Base-by-base conservation (phyloP, 2,329 filamentous ascomycete genomes). In the Byssothecium circinans region DNA sequence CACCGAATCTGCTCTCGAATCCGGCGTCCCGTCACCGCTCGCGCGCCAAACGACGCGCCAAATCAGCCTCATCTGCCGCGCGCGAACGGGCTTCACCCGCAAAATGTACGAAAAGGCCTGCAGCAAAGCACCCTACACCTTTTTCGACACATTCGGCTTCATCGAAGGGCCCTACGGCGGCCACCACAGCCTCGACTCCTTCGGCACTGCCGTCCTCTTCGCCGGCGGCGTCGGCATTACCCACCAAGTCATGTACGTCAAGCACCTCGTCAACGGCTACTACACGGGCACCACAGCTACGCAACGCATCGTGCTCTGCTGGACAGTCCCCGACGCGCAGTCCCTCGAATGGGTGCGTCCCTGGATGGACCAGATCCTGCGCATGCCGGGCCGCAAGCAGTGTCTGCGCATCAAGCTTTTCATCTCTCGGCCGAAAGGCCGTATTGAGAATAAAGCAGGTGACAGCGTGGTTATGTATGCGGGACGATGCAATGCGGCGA, bases 161-260 rank as follows among this genome's bases (percentile, higher is more conserved):
- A 82, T 88, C 34, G 88, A 92, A 70, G 88, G 88, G 0, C 88
- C 88, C 0, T 92, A 92, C 62, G 80, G 87, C 40, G 86, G 84
- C 30, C 78, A 85, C 64, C 85, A 90, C 66, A 78, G 76, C 55
- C 78, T 91, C 65, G 79, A 85, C 50, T 89, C 86, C 1, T 91
- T 90, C 69, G 88, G 88, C 54, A 90, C 87, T 0, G 84, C 87
- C 23, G 82, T 91, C 68, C 80, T 92, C 32, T 89, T 92, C 64
- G 88, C 88, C 0, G 88, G 87, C 47, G 88, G 88, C 60, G 86
- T 91, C 11, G 88, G 88, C 53, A 88, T 92, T 60, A 90, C 88
- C 1, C 88, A 92, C 60, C 86, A 87, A 54, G 83, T 91, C 20
- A 86, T 86, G 43, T 87, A 89, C 66, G 81, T 91, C 32, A 83